phyloP scores from a whole-genome alignment of 2,329 filamentous ascomycete species.

The Arthrobotrys conoides region DNA sequence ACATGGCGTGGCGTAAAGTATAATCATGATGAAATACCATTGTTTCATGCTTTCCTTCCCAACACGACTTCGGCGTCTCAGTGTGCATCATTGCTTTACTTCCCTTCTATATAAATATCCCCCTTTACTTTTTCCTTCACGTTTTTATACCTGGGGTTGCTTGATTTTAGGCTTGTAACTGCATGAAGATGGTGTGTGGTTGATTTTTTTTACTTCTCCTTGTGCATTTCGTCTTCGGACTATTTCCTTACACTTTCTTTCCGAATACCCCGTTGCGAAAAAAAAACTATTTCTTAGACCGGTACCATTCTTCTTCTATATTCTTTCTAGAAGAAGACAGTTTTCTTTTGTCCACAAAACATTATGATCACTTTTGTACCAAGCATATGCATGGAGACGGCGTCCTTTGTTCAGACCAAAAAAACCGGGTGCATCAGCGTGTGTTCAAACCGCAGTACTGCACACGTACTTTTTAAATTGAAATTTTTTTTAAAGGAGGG shows the following conservation, averaged over 20 bases:
- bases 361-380: slow-evolving; percentile 49
- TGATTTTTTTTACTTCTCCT: slow-evolving; percentile 27
- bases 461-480: slow-evolving; percentile 19
- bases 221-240: slow-evolving; percentile 8
- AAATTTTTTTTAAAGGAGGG: slow-evolving; percentile 26
- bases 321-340: slow-evolving; percentile 6
- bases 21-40: slow-evolving; percentile 13
- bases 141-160: slow-evolving; percentile 2
- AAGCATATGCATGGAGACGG: slow-evolving; percentile 54
- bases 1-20: slow-evolving; percentile 54
- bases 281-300: slow-evolving; percentile 23
- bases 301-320: slow-evolving; percentile 15
- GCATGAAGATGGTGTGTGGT: slow-evolving; percentile 56
- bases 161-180: slow-evolving; percentile 34
- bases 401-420: slow-evolving; percentile 44
- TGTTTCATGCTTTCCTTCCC: not conserved
- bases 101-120: slow-evolving; percentile 7
- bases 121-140: not conserved
- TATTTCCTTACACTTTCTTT: slow-evolving; percentile 24
- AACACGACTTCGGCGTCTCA: slow-evolving; percentile 9
- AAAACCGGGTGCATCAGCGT: slow-evolving; percentile 28
- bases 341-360: slow-evolving; percentile 25
- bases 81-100: slow-evolving; percentile 11
- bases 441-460: not conserved
- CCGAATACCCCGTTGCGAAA: slow-evolving; percentile 24